Base-by-base conservation (phyloP, 768 basidiomycete species). In the Boletus pseudo-olivaceus region DNA sequence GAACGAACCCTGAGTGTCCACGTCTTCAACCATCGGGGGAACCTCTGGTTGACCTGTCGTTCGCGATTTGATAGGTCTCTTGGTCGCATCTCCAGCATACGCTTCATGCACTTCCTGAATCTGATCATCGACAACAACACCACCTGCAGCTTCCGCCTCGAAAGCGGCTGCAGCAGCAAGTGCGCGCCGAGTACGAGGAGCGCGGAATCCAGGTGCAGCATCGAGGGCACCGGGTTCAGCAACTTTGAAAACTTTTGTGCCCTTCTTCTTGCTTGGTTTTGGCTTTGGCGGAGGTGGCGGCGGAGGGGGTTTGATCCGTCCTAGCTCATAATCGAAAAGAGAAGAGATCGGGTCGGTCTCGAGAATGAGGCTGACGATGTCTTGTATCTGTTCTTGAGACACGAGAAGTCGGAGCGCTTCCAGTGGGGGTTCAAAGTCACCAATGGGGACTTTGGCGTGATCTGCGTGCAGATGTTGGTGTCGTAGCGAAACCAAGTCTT, bases 401-500 rank as follows among this genome's bases (percentile, higher is more conserved):
- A 77, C 65, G 26, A 88, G 79, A 29, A 86, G 75, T 14, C 81
- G 73, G 2, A 93, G 73, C 7, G 81, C 61, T 1, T 78, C 72
- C 3, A 86, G 57, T 4, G 85, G 77, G 2, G 89, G 84, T 68
- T 95, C 93, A 23, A 95, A 79, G 62, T 91, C 82, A 23, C 92
- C 90, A 17, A 88, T 66, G 11, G 33, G 12, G 15, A 1, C 55
- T n/a, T 45, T 67, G 20, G 44, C 11, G 12, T 47, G 9, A n/a
- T 50, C 47, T 19, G 57, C 6, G 35, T 37, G 52, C 0, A 58
- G 33, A 47, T 71, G 63, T 34, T 48, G 53, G 11, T 58, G 8
- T 20, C 64, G 48, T 5, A 66, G 53, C 2, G 66, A 48, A 8
- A 43, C 32, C 43, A 72, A 47, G 9, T 71, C 69, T 38, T 62